Evolutionary conservation across 306 rosid genomes (phyloP), one percentile per base, ranked within the genome.

Genomic region (Prunus mongolica): DNA sequence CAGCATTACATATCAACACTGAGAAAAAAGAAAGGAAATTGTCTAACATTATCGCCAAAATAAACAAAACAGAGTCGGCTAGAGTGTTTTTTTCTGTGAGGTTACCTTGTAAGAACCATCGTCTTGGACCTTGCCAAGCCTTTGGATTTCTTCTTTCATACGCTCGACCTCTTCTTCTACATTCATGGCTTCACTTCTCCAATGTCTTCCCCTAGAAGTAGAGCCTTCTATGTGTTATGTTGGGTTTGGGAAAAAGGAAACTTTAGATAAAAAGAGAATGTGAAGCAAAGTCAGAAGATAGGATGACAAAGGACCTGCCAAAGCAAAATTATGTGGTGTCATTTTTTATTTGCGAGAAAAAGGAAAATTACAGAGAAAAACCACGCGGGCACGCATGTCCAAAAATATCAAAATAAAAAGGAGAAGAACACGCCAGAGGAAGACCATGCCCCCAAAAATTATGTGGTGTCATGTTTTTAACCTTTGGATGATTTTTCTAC

Each of bases 21-120:
- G 61, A 69, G 13, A 58, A 58, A 41, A 16, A 56, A 45, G 2
- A 28, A 30, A 12, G 16, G 24, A 74, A 44, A 71, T 6, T 18
- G 62, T 32, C 10, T 64, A 19, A 22, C 69, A 71, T 64, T 67
- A 52, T 61, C 50, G n/a, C 6, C 2, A 16, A 30, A 63, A 38
- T 27, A 30, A 41, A 44, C 60, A 44, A 44, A 54, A 18, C 14
- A n/a, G 45, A 38, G 30, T 12, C 19, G 20, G 28, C 12, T 3
- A 13, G 41, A 6, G 49, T 74, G 41, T 30, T 68, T 66, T 9
- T 41, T 51, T 45, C 10, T 24, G 62, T 41, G 34, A 25, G 45
- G 32, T 10, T 61, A 95, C 97, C 97, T 92, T 95, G 92, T 80
- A 89, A 72, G 97, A 90, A 78, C 97, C 99, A 82, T 92, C 97